Base-by-base conservation (phyloP, 306 rosid species). In the Prunus campanulata region DNA sequence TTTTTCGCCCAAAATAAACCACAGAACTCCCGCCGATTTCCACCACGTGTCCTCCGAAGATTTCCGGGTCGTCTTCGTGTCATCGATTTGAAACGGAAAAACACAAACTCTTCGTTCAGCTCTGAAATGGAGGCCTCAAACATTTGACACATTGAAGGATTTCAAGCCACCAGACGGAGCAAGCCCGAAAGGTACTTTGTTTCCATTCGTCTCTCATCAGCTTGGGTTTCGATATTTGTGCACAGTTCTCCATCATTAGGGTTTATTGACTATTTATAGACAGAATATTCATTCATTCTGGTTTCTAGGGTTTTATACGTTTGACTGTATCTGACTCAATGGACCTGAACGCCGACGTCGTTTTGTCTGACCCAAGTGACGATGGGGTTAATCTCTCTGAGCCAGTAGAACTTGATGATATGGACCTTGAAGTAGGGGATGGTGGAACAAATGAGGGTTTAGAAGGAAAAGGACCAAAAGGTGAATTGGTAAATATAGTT, bases 291-390 rank as follows among this genome's bases (percentile, higher is more conserved):
- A 12, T 30, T 2, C 25, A 15, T 42, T 2, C 25, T 72, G 55
- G 18, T 68, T 66, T 77, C 79, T 82, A 80, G 83, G 88, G 86
- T 68, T 82, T 81, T 22, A 35, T 54, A 20, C 83, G 84, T 93
- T 79, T 87, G 70, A 56, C 22, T 13, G 70, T 73, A 83, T 64
- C 87, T 7, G 78, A 64, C 49, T 71, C 22, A 25, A 75, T 86
- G 19, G 88, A 86, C 86, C 82, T 92, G 15, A 81, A 87, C 66
- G 57, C 85, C 30, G 96, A 85, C 32, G 81, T 81, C 32, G 77
- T 70, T 77, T 75, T 80, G 78, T 57, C 59, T 69, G 89, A 80
- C 78, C 80, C 73, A 64, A 78, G 86, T 47, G 82, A 63, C 12
- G 86, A 82, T 2, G 47, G 89, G 79, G 68, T 48, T 56, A 64